Base-by-base conservation (phyloP, 2,329 filamentous ascomycete genomes). In the Curvularia sp. region DNA sequence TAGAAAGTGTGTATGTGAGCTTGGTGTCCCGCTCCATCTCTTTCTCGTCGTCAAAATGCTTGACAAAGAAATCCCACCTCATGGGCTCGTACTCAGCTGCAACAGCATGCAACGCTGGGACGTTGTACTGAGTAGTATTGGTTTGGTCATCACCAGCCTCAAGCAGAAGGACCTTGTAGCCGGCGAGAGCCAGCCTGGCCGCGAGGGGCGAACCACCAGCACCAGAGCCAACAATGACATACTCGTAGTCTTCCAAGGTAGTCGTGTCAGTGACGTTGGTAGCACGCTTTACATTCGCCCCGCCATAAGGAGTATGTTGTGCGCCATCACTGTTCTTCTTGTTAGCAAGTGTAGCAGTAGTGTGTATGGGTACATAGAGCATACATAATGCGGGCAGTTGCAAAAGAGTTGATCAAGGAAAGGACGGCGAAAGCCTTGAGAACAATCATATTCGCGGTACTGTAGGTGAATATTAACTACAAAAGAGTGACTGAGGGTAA, bases 51-150 rank as follows among this genome's bases (percentile, higher is more conserved):
- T 79, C 76, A 66, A 86, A 88, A 67, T 88, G 86, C 34, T 82
- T 81, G 8, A 87, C 83, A 57, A 83, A 89, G 72, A 83, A 88
- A 65, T 87, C 82, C 86, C 86, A 89, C 43, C 80, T 75, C 66
- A 85, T 81, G 3, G 80, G 77, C 19, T 79, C 78, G 53, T 86
- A 82, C 61, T 87, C 83, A 5, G 81, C 82, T 1, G 83, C 80
- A n/a, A 81, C 77, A 51, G 80, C 78, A 23, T 84, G 80, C 55
- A 84, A 77, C 2, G 82, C 80, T 3, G 85, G 83, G 3, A 86
- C 79, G 12, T 81, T 79, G 49, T 83, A 80, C 62, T 83, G 78
- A 43, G 77, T 74, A 8, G 74, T 73, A 49, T 79, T 75, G 19
- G 80, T 82, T 57, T 85, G 80, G 60, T 88, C 85, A 57, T 83